Evolutionary conservation across 371 early-diverging fungal species (phyloP).

Genomic region (Rhizopus arrhizus): DNA sequence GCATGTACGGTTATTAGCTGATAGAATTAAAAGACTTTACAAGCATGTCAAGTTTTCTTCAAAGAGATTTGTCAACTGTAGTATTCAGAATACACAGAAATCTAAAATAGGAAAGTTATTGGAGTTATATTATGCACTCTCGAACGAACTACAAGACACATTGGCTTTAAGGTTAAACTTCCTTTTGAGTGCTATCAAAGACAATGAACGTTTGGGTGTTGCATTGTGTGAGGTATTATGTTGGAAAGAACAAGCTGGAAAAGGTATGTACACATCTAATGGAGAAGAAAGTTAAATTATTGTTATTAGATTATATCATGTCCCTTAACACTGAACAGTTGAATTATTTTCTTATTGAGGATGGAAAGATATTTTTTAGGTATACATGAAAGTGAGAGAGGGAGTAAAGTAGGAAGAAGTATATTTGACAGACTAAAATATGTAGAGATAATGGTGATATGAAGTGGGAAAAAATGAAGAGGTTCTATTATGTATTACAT

Average conservation of each 20-base stretch:
- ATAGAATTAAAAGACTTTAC: neutral
- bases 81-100: neutral
- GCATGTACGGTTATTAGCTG: neutral
- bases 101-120: neutral
- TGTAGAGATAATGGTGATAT: neutral
- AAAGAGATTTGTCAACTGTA: neutral
- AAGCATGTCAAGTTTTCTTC: slow-evolving; percentile 4
- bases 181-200: neutral
- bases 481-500: slow-evolving; percentile 5
- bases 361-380: slow-evolving; percentile 4
- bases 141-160: neutral
- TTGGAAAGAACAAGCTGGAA: neutral
- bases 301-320: slow-evolving; percentile 8
- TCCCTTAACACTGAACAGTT: neutral
- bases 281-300: neutral
- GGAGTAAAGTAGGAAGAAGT: neutral
- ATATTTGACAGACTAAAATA: neutral
- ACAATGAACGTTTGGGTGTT: neutral
- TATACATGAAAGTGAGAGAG: neutral
- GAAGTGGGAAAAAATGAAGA: neutral
- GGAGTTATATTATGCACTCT: slow-evolving; percentile 8
- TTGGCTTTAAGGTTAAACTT: slow-evolving; percentile 7
- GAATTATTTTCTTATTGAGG: slow-evolving; percentile 2
- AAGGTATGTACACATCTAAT: slow-evolving; percentile 5
- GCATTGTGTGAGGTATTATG: neutral